Base-by-base conservation (phyloP, 1,284 basidiomycete species). In the Trichosporon sp. region DNA sequence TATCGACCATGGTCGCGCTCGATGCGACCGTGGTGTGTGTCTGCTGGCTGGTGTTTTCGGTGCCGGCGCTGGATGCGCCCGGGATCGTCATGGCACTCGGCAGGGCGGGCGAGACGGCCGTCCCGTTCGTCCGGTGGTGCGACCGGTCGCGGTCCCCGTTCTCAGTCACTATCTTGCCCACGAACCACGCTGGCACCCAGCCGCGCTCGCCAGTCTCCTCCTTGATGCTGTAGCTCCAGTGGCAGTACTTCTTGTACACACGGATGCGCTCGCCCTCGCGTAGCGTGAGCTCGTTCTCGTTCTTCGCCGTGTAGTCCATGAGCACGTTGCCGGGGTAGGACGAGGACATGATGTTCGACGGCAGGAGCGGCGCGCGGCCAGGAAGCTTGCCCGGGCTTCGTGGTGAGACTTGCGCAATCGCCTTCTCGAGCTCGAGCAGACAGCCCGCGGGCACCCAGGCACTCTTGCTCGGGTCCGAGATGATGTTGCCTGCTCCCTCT, bases 211-310 rank as follows among this genome's bases (percentile, higher is more conserved):
- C 92, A 27, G 86, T 87, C 14, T 89, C 88, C 74, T 93, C 89
- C 78, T 92, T 91, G 71, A 95, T 91, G 68, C 91, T 74, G 60
- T 93, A 94, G 80, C 89, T 92, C 92, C 94, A 96, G 82, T 95
- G 92, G 71, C 96, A 96, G 79, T 97, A 98, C 72, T 91, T 87
- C 83, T 97, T 99, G 83, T 97, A 97, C 56, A 99, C 95, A 66
- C 92, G 84, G 65, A 99, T 76, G 19, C 86, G 83, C 74, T 96
- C 92, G 70, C 92, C 92, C 76, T 94, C 95, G 61, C 84, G 84
- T 44, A 98, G 81, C 69, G 89, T 87, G 69, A 97, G 81, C 78
- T 96, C 93, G 71, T 95, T 93, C 7, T 91, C 89, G 9, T 91
- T 91, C 73, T 91, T 91, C 78, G 90, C 89, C 77, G 86, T 86